Evolutionary conservation across 768 basidiomycete species (phyloP).

Genomic region (Chalciporus chontae): DNA sequence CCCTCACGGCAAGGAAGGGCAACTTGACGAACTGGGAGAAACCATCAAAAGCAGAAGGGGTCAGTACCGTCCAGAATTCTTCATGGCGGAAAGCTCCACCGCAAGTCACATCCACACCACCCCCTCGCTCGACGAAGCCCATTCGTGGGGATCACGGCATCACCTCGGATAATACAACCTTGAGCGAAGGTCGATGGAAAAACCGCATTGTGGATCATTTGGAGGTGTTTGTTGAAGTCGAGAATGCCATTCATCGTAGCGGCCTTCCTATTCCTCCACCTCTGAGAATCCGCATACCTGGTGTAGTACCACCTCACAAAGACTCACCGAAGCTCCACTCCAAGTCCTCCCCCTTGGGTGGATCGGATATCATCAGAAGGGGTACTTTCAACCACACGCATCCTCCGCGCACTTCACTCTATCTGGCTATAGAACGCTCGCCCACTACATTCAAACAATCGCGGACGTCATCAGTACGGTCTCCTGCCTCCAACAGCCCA

Average conservation of each 20-base stretch:
- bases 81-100: no score
- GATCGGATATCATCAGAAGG: conserved; percentile 29
- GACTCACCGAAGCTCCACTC: background rate
- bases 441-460: conserved; percentile 1
- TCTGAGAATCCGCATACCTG: conserved; percentile 7
- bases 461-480: background rate
- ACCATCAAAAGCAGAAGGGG: no score
- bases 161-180: background rate
- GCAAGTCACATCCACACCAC: background rate
- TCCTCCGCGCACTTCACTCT: background rate
- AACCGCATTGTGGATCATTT: conserved; percentile 24
- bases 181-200: background rate
- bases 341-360: conserved; percentile 15
- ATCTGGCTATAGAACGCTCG: background rate
- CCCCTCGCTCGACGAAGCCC: background rate
- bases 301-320: background rate
- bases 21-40: no score
- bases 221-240: conserved; percentile 16
- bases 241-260: background rate
- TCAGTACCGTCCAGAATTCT: no score
- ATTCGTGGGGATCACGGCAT: background rate
- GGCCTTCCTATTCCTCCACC: conserved; percentile 1
- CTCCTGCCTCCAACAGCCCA: conserved; percentile 7
- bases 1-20: no score
- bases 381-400: background rate